Conservation (phyloP, 768 basidiomycete genomes). For the Termitomyces bulborhizus region DNA sequence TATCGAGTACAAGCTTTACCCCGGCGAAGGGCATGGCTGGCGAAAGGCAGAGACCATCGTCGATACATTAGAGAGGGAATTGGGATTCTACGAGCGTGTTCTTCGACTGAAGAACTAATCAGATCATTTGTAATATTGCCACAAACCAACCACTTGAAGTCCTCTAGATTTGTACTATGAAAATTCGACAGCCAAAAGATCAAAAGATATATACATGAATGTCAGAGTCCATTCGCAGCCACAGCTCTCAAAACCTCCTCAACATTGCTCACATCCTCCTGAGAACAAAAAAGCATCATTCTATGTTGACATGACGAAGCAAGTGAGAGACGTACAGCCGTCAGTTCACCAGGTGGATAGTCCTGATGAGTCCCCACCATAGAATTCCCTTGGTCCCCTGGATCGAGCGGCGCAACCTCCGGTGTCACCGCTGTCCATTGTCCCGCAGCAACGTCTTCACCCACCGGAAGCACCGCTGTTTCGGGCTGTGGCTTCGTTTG, state of each 20-base stretch:
- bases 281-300: not conserved
- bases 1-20: conserved; percentile 55
- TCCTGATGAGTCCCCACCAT: not conserved
- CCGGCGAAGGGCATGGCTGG: conserved; percentile 66
- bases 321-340: not conserved
- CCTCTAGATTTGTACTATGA: not conserved
- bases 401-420: not conserved
- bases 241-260: conserved; percentile 6
- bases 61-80: conserved; percentile 45
- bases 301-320: not conserved
- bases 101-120: conserved; percentile 21
- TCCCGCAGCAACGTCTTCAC: conserved; percentile 8
- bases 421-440: not conserved
- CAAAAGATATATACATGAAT: not conserved
- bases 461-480: not conserved
- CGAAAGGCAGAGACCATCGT: conserved; percentile 49
- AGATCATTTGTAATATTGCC: not conserved
- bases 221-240: conserved; percentile 3
- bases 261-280: conserved; percentile 11
- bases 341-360: not conserved
- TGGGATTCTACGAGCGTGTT: conserved; percentile 48
- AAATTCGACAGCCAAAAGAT: not conserved
- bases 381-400: not conserved
- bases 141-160: not conserved
- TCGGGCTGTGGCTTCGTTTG: not conserved